Percentiles rank a stretch among this genome's conserved stretches.
Conservation (phyloP, 2,329 filamentous ascomycete genomes). For the Ophiocordyceps camponoti-rufipedis region DNA sequence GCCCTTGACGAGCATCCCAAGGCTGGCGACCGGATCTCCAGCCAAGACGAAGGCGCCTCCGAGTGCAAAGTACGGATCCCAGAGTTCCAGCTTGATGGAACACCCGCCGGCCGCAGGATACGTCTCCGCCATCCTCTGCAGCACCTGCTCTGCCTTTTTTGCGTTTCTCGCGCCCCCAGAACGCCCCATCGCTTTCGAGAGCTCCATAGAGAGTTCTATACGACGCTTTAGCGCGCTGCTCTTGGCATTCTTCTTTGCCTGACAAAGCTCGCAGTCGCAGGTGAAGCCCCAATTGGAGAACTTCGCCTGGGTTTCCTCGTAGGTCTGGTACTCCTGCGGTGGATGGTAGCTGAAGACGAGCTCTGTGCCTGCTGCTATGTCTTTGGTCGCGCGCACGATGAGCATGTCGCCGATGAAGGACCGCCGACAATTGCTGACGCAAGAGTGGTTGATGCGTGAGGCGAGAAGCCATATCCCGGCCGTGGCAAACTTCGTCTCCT, state of each 20-base stretch:
- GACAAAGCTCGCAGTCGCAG: constrained; percentile 22
- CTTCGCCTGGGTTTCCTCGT: constrained; percentile 12
- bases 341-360: constrained; percentile 21
- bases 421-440: constrained; percentile 24
- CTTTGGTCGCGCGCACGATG: constrained; percentile 25
- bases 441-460: constrained; percentile 34
- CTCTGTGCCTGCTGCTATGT: constrained; percentile 25
- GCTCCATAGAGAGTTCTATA: too few relatives aligned
- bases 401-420: constrained; percentile 36
- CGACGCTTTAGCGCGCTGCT: too few relatives aligned
- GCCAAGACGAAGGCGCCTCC: neutral
- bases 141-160: neutral
- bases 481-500: too few relatives aligned
- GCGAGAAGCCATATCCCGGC: constrained; percentile 27
- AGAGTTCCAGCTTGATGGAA: constrained; percentile 6
- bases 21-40: constrained; percentile 1
- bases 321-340: constrained; percentile 5
- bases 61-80: constrained; percentile 6
- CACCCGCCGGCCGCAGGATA: constrained; percentile 4
- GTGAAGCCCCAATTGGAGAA: constrained; percentile 20
- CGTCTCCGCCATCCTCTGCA: constrained; percentile 6
- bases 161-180: too few relatives aligned
- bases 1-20: constrained; percentile 7
- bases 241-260: constrained; percentile 7
- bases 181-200: too few relatives aligned